A percentile compares a stretch with the other conserved stretches of the same genome.
Conservation (phyloP, 345 rosid genomes). For the Eucalyptus albens region DNA sequence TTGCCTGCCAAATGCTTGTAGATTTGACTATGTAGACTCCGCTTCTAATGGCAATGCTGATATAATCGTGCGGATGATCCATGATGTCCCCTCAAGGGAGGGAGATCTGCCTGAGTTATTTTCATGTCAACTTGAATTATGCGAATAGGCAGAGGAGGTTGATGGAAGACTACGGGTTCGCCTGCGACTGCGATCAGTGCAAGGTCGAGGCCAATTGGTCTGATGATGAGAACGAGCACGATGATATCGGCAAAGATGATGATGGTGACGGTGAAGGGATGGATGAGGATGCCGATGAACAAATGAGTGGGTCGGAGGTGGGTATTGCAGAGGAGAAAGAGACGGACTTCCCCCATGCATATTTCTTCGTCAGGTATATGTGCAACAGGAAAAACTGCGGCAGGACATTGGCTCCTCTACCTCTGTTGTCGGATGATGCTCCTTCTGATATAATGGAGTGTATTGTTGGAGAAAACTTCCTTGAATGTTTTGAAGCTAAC, state of each 20-base stretch:
- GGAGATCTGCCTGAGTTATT: no score
- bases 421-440: no score
- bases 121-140: no score
- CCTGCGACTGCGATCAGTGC: constrained; percentile 30
- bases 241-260: constrained; percentile 10
- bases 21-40: constrained; percentile 71
- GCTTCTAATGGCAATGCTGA: background rate
- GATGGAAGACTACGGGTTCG: no score
- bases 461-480: no score
- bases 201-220: constrained; percentile 89
- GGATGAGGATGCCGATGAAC: constrained; percentile 29
- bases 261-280: constrained; percentile 4
- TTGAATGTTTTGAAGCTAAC: no score
- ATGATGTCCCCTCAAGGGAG: no score
- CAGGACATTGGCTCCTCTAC: no score
- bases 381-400: no score
- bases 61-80: no score
- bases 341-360: constrained; percentile 60
- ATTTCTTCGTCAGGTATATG: constrained; percentile 12
- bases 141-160: no score
- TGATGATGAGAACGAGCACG: constrained; percentile 28
- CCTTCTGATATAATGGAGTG: no score
- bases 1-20: constrained; percentile 82
- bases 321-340: constrained; percentile 6
- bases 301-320: constrained; percentile 11